Evolutionary conservation across 192 early-diverging fungal genomes (phyloP).

Genomic region (Jimgerdemannia flammicorona): DNA sequence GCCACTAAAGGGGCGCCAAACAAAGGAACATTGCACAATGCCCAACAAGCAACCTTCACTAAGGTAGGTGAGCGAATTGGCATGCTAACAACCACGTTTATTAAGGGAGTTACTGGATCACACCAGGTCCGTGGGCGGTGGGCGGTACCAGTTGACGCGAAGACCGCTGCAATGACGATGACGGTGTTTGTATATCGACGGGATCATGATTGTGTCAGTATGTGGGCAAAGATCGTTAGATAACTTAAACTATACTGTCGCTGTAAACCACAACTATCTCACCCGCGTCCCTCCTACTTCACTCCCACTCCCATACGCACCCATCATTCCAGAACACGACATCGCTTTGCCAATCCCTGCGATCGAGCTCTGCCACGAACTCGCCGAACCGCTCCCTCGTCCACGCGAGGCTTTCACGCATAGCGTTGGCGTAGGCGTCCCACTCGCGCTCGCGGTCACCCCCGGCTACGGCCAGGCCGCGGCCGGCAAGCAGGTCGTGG

Average conservation of each 20-base stretch:
- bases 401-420: conserved; percentile 43
- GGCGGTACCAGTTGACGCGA: conserved; percentile 14
- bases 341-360: conserved; percentile 54
- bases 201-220: neutral
- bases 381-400: conserved; percentile 37
- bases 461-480: conserved; percentile 11
- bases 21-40: no score
- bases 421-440: conserved; percentile 17
- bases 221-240: neutral
- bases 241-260: neutral
- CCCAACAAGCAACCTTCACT: no score
- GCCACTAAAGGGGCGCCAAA: no score
- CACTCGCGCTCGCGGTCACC: conserved; percentile 15
- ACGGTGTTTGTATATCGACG: neutral
- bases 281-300: no score
- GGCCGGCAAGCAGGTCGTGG: conserved; percentile 17
- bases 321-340: conserved; percentile 54
- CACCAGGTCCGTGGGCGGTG: neutral
- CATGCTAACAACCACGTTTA: no score
- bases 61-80: no score
- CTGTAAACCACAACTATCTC: no score
- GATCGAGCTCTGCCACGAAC: conserved; percentile 48
- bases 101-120: no score
- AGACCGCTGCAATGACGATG: conserved; percentile 5
- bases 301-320: conserved; percentile 6